A percentile compares a stretch with the other conserved stretches of the same genome.
Conservation (phyloP, 2,329 filamentous ascomycete genomes). For the Fusarium sp. region DNA sequence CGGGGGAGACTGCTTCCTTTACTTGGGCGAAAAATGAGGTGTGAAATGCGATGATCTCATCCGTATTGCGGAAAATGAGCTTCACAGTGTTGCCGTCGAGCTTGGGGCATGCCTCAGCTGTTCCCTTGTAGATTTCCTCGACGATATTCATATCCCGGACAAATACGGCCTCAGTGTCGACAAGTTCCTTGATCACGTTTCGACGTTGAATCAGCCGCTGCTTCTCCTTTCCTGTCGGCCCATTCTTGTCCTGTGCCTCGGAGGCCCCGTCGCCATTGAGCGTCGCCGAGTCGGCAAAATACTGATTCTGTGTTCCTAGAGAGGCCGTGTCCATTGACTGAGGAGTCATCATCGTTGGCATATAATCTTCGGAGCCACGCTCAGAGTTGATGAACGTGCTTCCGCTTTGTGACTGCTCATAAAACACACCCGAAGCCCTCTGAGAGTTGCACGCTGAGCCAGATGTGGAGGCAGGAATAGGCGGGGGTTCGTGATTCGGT, state of each 20-base stretch:
- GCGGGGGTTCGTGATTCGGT: slow-evolving; percentile 63
- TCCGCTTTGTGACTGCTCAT: slow-evolving; percentile 51
- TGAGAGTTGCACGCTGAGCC: slow-evolving; percentile 52
- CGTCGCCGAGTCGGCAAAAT: slow-evolving; percentile 49
- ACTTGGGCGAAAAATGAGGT: slow-evolving; percentile 81
- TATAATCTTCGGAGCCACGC: slow-evolving; percentile 58
- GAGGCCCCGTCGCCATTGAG: slow-evolving; percentile 52
- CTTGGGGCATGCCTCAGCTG: slow-evolving; percentile 82
- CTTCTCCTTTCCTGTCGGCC: slow-evolving; percentile 64
- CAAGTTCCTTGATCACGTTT: slow-evolving; percentile 88
- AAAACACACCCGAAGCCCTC: slow-evolving; percentile 55
- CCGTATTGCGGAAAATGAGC: slow-evolving; percentile 90
- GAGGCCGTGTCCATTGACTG: slow-evolving; percentile 61
- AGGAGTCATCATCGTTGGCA: slow-evolving; percentile 55
- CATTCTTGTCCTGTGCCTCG: slow-evolving; percentile 51
- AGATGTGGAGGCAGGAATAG: slow-evolving; percentile 54
- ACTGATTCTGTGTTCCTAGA: slow-evolving; percentile 54
- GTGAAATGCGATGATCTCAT: slow-evolving; percentile 90
- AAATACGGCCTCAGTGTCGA: slow-evolving; percentile 93
- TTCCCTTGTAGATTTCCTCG: slow-evolving; percentile 97
- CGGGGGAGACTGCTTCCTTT: slow-evolving; percentile 80
- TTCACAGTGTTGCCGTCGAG: slow-evolving; percentile 87
- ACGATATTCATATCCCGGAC: slow-evolving; percentile 97
- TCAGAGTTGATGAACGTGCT: slow-evolving; percentile 57
- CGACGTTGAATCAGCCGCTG: slow-evolving; percentile 83